These are phyloP conservation scores for Mycena sp. DNA, from an alignment of 1,284 basidiomycete genomes.

Conservation along the genomic window DNA sequence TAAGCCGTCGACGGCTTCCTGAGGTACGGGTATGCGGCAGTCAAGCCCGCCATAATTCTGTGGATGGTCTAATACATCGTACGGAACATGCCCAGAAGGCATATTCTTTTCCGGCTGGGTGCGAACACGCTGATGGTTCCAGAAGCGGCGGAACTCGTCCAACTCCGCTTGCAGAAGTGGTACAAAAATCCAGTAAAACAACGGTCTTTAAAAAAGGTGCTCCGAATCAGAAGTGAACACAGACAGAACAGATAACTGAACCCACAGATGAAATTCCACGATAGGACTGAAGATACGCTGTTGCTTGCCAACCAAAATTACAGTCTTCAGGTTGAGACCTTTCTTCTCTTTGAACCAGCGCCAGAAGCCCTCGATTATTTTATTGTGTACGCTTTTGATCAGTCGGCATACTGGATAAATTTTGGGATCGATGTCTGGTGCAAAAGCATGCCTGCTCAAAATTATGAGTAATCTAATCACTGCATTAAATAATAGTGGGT, in stretches of 20 bases:
- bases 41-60: not conserved
- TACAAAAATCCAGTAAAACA: constrained; percentile 8
- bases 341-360: constrained; percentile 2
- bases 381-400: constrained; percentile 20
- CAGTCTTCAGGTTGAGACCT: constrained; percentile 7
- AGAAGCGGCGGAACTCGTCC: not conserved
- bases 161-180: not conserved
- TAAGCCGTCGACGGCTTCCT: not conserved
- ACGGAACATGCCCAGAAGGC: not conserved
- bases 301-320: not conserved
- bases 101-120: not conserved
- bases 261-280: constrained; percentile 1
- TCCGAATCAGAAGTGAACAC: too few species aligned
- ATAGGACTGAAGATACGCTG: constrained; percentile 1
- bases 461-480: not conserved
- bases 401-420: constrained; percentile 29
- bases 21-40: not conserved
- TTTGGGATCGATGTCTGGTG: constrained; percentile 34
- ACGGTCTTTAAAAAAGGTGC: not conserved
- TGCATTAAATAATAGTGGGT: not conserved
- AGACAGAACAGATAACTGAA: not conserved
- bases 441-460: not conserved
- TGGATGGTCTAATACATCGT: not conserved
- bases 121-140: constrained; percentile 1
- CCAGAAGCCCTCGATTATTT: constrained; percentile 13